phyloP scores from a whole-genome alignment of 139 green algal species.

The Diplosphaera chodatii region DNA sequence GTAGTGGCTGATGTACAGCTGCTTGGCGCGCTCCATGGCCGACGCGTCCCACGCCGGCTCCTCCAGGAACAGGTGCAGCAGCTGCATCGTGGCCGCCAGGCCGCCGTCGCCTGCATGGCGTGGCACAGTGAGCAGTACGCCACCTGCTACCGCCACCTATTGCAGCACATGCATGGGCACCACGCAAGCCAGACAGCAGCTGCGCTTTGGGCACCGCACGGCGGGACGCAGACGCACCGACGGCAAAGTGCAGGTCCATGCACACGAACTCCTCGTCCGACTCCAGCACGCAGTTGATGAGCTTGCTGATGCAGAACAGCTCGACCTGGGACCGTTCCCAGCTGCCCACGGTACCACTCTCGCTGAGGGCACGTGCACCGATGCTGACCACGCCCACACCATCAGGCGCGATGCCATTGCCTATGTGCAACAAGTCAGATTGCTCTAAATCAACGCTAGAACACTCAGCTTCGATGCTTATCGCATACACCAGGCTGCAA shows the following conservation, averaged over 20 bases:
- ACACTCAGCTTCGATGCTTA: too few species aligned
- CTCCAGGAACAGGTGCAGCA: slow-evolving; percentile 52
- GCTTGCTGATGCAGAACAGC: slow-evolving; percentile 90
- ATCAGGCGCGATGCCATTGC: slow-evolving; percentile 29
- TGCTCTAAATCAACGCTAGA: too few species aligned
- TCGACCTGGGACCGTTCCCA: slow-evolving; percentile 86
- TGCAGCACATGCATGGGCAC: too few species aligned
- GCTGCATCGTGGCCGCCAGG: slow-evolving; percentile 36
- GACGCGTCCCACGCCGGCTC: slow-evolving; percentile 59
- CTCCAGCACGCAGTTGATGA: slow-evolving; percentile 94
- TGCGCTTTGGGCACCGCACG: too few species aligned
- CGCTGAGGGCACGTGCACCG: slow-evolving; percentile 72
- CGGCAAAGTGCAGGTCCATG: slow-evolving; percentile 89
- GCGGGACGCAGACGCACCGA: too few species aligned
- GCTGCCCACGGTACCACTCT: slow-evolving; percentile 74
- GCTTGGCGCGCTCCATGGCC: slow-evolving; percentile 72
- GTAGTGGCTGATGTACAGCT: slow-evolving; percentile 68
- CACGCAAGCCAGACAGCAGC: too few species aligned
- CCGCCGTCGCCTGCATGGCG: slow-evolving; percentile 42
- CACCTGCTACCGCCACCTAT: too few species aligned
- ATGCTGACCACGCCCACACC: slow-evolving; percentile 71
- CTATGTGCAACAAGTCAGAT: too few species aligned
- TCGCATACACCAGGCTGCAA: too few species aligned
- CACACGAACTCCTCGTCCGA: slow-evolving; percentile 91
- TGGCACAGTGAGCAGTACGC: too few species aligned